Evolutionary conservation across 176 grass and related monocot species (phyloP).

Genomic region (Alopecurus myosuroides): DNA sequence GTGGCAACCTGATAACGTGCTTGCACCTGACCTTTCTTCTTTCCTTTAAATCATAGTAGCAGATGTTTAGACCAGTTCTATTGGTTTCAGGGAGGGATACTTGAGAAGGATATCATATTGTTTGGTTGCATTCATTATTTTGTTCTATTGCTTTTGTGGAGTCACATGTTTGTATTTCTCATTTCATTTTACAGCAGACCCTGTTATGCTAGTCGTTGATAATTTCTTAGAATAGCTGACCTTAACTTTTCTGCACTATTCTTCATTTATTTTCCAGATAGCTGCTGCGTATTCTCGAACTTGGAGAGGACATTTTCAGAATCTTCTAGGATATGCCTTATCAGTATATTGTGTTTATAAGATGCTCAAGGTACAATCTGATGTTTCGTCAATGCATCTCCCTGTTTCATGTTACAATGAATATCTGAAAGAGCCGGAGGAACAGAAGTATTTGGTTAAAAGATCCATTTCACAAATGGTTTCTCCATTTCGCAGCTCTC

Average conservation of each 20-base stretch:
- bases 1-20: not conserved
- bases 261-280: conserved; percentile 46
- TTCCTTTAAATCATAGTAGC: not conserved
- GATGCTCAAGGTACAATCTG: conserved; percentile 81
- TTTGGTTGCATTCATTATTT: conserved; percentile 1
- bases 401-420: conserved; percentile 5
- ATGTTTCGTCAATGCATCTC: not conserved
- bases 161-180: not conserved
- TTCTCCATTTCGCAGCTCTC: not conserved
- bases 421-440: not conserved
- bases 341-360: conserved; percentile 99
- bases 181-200: not conserved
- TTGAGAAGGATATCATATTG: not conserved
- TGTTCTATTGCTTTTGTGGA: not conserved
- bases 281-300: conserved; percentile 90
- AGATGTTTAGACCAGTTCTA: not conserved
- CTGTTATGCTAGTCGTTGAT: not conserved
- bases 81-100: not conserved
- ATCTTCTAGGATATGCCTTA: conserved; percentile 96
- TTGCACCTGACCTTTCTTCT: not conserved
- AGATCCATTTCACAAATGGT: not conserved
- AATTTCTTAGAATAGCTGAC: not conserved
- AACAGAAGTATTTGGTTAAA: not conserved
- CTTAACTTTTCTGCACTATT: not conserved
- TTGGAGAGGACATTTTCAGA: conserved; percentile 98